Percentiles rank a stretch among this genome's conserved stretches.
phyloP scores from a whole-genome alignment of 2,329 filamentous ascomycete species.

The Aspergillus aculeatus region DNA sequence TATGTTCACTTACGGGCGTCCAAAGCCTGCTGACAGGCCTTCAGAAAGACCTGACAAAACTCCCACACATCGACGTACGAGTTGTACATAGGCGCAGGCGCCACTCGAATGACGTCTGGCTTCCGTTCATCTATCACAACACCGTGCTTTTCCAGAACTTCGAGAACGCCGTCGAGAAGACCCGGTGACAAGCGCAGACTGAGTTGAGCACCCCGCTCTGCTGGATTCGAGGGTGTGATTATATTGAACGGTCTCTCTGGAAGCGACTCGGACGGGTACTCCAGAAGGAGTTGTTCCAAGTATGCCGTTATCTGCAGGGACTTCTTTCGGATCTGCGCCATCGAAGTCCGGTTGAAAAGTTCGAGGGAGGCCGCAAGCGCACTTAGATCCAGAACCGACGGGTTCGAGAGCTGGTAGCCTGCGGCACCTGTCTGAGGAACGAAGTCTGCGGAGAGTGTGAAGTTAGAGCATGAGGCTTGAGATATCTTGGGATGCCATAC shows the following conservation, averaged over 20 bases:
- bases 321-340: slow-evolving; percentile 67
- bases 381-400: slow-evolving; percentile 73
- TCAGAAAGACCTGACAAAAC: slow-evolving; percentile 57
- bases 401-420: slow-evolving; percentile 85
- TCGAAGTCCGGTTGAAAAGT: slow-evolving; percentile 70
- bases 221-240: slow-evolving; percentile 68
- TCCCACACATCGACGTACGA: slow-evolving; percentile 69
- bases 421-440: slow-evolving; percentile 73
- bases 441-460: slow-evolving; percentile 52
- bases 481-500: slow-evolving; percentile 20
- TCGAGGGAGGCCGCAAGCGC: slow-evolving; percentile 71
- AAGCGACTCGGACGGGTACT: slow-evolving; percentile 30
- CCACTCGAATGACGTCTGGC: slow-evolving; percentile 80
- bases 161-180: slow-evolving; percentile 66
- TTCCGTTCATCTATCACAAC: slow-evolving; percentile 80
- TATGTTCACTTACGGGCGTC: slow-evolving; percentile 12
- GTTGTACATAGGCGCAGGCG: slow-evolving; percentile 82
- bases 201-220: slow-evolving; percentile 73
- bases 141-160: slow-evolving; percentile 63
- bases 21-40: slow-evolving; percentile 47
- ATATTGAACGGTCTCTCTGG: slow-evolving; percentile 53
- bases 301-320: slow-evolving; percentile 73
- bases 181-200: slow-evolving; percentile 69
- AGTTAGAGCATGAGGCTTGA: neutral
- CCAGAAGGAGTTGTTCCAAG: slow-evolving; percentile 65